Evolutionary conservation across 768 basidiomycete genomes (phyloP).

Genomic region (Tylopilus sp.): DNA sequence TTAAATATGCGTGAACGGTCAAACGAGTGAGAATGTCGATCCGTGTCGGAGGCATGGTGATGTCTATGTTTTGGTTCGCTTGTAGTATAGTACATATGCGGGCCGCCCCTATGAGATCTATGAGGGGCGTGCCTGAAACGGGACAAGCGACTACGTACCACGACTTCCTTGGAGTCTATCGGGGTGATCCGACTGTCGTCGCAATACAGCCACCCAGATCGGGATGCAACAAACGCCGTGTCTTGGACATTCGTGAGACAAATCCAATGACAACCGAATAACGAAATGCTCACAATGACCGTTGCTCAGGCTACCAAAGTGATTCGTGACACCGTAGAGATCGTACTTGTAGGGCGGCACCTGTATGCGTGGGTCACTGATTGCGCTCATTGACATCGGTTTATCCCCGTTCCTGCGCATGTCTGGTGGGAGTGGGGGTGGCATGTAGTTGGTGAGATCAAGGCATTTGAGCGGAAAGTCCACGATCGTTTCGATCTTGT

Average conservation of each 20-base stretch:
- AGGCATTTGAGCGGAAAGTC: slow-evolving; percentile 74
- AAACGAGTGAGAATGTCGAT: background rate
- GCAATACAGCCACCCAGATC: slow-evolving; percentile 88
- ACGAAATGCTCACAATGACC: slow-evolving; percentile 79
- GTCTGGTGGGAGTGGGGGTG: slow-evolving; percentile 68
- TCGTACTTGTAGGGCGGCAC: slow-evolving; percentile 92
- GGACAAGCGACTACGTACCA: slow-evolving; percentile 49
- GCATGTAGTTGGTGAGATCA: slow-evolving; percentile 81
- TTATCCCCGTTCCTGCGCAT: slow-evolving; percentile 50
- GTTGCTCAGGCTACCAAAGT: slow-evolving; percentile 89
- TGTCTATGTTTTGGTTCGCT: slow-evolving; percentile 42
- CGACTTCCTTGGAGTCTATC: slow-evolving; percentile 75
- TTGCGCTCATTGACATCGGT: slow-evolving; percentile 18
- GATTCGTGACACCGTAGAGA: slow-evolving; percentile 93
- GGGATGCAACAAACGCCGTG: slow-evolving; percentile 86
- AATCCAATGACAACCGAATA: background rate
- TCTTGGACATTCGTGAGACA: slow-evolving; percentile 45
- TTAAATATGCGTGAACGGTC: slow-evolving; percentile 18
- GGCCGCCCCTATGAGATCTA: slow-evolving; percentile 48
- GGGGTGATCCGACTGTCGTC: slow-evolving; percentile 86
- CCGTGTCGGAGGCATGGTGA: background rate
- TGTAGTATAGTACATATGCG: slow-evolving; percentile 83
- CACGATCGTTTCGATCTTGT: slow-evolving; percentile 94
- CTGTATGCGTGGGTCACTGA: slow-evolving; percentile 77
- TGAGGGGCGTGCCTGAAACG: slow-evolving; percentile 15